Conservation (phyloP, 805 yeast genomes). For the Zygosaccharomyces bisporus region DNA sequence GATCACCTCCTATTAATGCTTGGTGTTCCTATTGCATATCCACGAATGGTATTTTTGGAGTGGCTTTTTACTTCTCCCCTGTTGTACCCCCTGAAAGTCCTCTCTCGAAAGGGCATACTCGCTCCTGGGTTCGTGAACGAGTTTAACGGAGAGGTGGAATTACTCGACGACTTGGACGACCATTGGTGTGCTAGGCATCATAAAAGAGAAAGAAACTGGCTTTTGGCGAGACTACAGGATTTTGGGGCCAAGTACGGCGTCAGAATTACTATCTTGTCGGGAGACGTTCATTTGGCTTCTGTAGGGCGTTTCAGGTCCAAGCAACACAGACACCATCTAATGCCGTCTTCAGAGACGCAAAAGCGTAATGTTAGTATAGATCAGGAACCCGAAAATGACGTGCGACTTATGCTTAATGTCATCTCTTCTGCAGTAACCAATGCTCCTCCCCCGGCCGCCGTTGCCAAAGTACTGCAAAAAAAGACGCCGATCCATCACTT, state of each 20-base stretch:
- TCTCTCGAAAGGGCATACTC: slow-evolving; percentile 59
- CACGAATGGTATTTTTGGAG: slow-evolving; percentile 90
- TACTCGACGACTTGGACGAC: slow-evolving; percentile 88
- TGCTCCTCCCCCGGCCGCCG: slow-evolving; percentile 87
- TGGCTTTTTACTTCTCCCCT: slow-evolving; percentile 58
- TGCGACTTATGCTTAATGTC: slow-evolving; percentile 73
- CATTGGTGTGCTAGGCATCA: slow-evolving; percentile 95
- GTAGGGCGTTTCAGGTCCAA: slow-evolving; percentile 71
- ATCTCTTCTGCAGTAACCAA: slow-evolving; percentile 88
- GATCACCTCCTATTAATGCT: slow-evolving; percentile 78
- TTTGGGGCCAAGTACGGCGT: slow-evolving; percentile 63
- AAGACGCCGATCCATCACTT: slow-evolving; percentile 65
- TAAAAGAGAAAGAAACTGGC: slow-evolving; percentile 74
- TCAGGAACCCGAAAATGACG: slow-evolving; percentile 60
- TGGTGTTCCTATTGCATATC: slow-evolving; percentile 94
- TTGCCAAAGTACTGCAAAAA: slow-evolving; percentile 69
- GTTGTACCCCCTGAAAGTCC: slow-evolving; percentile 58
- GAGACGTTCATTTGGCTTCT: slow-evolving; percentile 91
- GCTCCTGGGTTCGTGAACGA: slow-evolving; percentile 78
- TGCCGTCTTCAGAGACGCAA: slow-evolving; percentile 34
- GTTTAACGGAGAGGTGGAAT: slow-evolving; percentile 87
- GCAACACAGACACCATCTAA: slow-evolving; percentile 43
- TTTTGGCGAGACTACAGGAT: slow-evolving; percentile 57
- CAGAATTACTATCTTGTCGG: slow-evolving; percentile 80
- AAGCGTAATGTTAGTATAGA: slow-evolving; percentile 41